Evolutionary conservation across 2,329 filamentous ascomycete genomes (phyloP).

Genomic region (Aspergillus eucalypticola): DNA sequence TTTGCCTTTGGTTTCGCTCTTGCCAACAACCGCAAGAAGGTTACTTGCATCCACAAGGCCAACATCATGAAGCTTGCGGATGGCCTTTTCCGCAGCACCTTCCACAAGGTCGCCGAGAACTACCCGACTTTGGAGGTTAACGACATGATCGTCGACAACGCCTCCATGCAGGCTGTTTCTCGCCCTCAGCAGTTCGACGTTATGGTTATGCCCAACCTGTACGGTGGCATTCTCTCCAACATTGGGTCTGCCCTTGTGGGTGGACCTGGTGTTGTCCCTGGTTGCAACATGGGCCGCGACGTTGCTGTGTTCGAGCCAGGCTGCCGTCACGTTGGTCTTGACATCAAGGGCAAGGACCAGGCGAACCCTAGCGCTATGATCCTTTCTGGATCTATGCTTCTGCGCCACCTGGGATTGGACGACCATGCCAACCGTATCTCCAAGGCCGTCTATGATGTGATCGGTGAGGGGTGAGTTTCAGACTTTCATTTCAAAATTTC

Average conservation of each 20-base stretch:
- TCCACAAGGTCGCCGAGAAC: slow-evolving; percentile 89
- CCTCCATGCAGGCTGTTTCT: slow-evolving; percentile 98
- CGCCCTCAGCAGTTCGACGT: slow-evolving; percentile 98
- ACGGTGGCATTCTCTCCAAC: slow-evolving; percentile 98
- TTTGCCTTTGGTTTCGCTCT: slow-evolving; percentile 98
- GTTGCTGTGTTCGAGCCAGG: slow-evolving; percentile 98
- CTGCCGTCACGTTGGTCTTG: slow-evolving; percentile 97
- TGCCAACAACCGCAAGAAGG: slow-evolving; percentile 98
- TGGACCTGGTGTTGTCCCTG: slow-evolving; percentile 93
- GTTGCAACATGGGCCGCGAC: slow-evolving; percentile 99
- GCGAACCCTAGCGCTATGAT: slow-evolving; percentile 97
- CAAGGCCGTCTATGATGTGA: slow-evolving; percentile 74
- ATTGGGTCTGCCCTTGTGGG: slow-evolving; percentile 96
- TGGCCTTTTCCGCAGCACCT: slow-evolving; percentile 96
- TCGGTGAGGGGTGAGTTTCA: slow-evolving; percentile 78
- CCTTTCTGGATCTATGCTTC: slow-evolving; percentile 93
- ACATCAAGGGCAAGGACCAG: slow-evolving; percentile 99
- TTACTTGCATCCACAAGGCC: slow-evolving; percentile 99
- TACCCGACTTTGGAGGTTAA: slow-evolving; percentile 94
- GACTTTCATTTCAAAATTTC: neutral
- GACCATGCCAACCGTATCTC: slow-evolving; percentile 98
- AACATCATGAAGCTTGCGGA: slow-evolving; percentile 99
- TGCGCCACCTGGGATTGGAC: slow-evolving; percentile 94
- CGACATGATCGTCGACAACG: slow-evolving; percentile 99
- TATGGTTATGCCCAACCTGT: slow-evolving; percentile 99